Evolutionary conservation across 257 asterid genomes (phyloP).

Genomic region (Penstemon davidsonii): DNA sequence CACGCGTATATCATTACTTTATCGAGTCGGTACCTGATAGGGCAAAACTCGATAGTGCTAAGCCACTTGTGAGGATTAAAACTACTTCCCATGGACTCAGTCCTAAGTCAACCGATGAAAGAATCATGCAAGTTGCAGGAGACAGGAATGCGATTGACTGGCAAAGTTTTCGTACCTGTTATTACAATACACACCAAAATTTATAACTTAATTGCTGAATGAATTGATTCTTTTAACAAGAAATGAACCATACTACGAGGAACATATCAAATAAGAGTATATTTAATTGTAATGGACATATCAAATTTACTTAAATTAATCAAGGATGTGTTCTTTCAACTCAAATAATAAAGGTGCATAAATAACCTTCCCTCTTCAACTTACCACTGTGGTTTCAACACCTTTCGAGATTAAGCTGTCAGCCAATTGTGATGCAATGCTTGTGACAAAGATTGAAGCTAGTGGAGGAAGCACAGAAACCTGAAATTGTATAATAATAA

Average conservation of each 20-base stretch:
- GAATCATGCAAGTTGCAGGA: slow-evolving; percentile 94
- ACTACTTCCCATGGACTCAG: slow-evolving; percentile 87
- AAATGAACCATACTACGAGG: not conserved
- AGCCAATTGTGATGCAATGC: slow-evolving; percentile 90
- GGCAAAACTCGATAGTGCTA: slow-evolving; percentile 91
- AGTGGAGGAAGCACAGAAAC: slow-evolving; percentile 98
- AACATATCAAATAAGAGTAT: not conserved
- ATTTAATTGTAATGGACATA: not conserved
- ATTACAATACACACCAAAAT: slow-evolving; percentile 14
- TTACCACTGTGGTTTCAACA: slow-evolving; percentile 78
- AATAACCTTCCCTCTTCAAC: slow-evolving; percentile 26
- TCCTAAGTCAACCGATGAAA: slow-evolving; percentile 84
- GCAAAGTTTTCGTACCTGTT: slow-evolving; percentile 88
- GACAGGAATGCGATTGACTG: slow-evolving; percentile 87
- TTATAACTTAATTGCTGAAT: slow-evolving; percentile 11
- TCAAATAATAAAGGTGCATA: not conserved
- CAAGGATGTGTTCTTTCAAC: slow-evolving; percentile 2
- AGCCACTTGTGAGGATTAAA: slow-evolving; percentile 71
- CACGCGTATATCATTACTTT: not conserved
- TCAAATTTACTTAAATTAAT: not conserved
- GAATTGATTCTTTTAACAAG: slow-evolving; percentile 2
- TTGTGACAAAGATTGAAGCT: slow-evolving; percentile 81
- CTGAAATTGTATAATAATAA: slow-evolving; percentile 43
- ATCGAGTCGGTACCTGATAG: slow-evolving; percentile 63
- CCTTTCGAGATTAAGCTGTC: slow-evolving; percentile 84